phyloP scores from a whole-genome alignment of 2,329 filamentous ascomycete genomes.

The Claviceps capensis region DNA sequence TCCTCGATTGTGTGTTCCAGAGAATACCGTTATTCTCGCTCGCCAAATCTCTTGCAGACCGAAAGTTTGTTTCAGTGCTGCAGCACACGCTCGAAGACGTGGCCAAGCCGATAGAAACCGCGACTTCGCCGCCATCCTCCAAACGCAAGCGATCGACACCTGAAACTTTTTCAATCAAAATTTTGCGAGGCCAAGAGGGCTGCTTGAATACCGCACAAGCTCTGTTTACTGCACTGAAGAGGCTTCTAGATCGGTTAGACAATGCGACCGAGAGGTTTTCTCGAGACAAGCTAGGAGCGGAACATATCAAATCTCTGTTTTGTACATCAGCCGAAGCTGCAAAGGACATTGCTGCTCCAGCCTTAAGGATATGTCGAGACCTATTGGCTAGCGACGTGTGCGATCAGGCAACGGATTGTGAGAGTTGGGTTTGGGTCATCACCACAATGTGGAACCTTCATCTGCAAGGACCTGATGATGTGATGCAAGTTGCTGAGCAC shows the following conservation, averaged over 20 bases:
- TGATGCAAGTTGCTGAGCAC: constrained; percentile 32
- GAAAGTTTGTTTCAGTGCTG: constrained; percentile 52
- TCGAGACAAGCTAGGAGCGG: constrained; percentile 37
- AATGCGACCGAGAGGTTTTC: constrained; percentile 19
- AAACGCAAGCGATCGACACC: constrained; percentile 33
- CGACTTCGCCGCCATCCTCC: constrained; percentile 13
- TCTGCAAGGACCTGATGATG: constrained; percentile 34
- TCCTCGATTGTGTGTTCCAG: constrained; percentile 46
- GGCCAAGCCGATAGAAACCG: constrained; percentile 19
- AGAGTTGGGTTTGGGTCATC: constrained; percentile 34
- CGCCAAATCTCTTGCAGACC: constrained; percentile 57
- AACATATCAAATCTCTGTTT: constrained; percentile 45
- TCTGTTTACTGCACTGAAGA: constrained; percentile 32
- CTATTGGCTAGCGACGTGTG: constrained; percentile 19
- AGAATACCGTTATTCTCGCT: constrained; percentile 56
- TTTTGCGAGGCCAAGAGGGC: constrained; percentile 24
- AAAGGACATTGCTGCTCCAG: constrained; percentile 29
- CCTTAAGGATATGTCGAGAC: constrained; percentile 31
- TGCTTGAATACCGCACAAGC: constrained; percentile 34
- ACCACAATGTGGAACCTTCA: constrained; percentile 39
- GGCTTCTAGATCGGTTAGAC: constrained; percentile 32
- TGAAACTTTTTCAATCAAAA: constrained; percentile 24
- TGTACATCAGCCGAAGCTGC: constrained; percentile 33
- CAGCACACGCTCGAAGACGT: constrained; percentile 51
- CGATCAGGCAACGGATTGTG: constrained; percentile 23